Conservation (phyloP, 179 eudicot species). For the Actinidia chinensis region DNA sequence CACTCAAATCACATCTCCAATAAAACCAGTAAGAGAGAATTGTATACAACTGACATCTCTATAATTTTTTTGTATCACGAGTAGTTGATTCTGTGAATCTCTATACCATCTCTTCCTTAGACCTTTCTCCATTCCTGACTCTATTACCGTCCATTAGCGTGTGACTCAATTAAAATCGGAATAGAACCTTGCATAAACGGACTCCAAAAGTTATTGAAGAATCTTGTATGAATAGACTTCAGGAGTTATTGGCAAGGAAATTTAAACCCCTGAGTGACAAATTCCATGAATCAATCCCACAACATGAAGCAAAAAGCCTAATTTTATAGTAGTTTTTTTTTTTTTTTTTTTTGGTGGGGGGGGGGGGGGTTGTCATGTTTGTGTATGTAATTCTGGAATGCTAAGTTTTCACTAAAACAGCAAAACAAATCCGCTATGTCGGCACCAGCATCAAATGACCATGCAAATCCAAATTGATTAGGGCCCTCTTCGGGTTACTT, state of each 20-base stretch:
- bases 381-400: not conserved
- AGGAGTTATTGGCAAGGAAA: not conserved
- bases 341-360: too few relatives aligned
- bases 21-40: too few relatives aligned
- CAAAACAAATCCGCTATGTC: too few relatives aligned
- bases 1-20: too few relatives aligned
- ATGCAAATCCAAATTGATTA: too few relatives aligned
- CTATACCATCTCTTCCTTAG: not conserved
- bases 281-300: not conserved
- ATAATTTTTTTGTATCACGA: not conserved
- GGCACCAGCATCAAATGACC: too few relatives aligned
- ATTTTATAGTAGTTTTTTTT: not conserved
- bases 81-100: not conserved
- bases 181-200: not conserved
- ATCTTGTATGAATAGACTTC: not conserved
- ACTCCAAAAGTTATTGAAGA: not conserved
- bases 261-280: not conserved
- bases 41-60: too few relatives aligned
- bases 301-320: not conserved
- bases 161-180: not conserved
- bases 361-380: not conserved
- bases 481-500: too few relatives aligned
- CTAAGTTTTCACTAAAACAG: too few relatives aligned
- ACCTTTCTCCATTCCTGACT: conserved; percentile 17
- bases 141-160: conserved; percentile 15